These are phyloP conservation scores for Neophaeococcomyces aloes DNA, from an alignment of 2,329 filamentous ascomycete genomes.

Conservation along the genomic window DNA sequence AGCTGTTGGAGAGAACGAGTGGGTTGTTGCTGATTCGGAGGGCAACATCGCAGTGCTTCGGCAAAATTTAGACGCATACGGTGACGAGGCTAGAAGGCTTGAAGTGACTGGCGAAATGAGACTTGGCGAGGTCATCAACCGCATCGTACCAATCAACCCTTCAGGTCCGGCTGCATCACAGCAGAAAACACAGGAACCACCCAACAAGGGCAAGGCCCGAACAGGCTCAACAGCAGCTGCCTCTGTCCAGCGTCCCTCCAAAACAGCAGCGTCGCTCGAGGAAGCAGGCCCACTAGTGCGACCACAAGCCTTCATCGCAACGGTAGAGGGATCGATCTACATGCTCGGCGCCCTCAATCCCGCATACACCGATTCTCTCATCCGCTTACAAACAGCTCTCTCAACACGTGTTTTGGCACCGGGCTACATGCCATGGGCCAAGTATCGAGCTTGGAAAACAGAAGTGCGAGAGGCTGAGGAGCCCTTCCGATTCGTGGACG, in stretches of 20 bases:
- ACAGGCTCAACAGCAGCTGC: constrained; percentile 3
- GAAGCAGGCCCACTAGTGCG: constrained; percentile 52
- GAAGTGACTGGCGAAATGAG: constrained; percentile 70
- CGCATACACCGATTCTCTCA: constrained; percentile 64
- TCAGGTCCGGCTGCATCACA: constrained; percentile 38
- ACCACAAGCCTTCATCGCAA: constrained; percentile 78
- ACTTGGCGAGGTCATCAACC: constrained; percentile 87
- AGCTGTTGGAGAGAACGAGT: constrained; percentile 60
- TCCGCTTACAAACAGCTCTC: constrained; percentile 66
- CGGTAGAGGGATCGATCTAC: constrained; percentile 85
- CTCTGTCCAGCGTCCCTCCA: neutral
- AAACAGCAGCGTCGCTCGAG: neutral
- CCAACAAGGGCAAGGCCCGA: constrained; percentile 8
- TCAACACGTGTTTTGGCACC: constrained; percentile 55
- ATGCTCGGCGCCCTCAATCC: constrained; percentile 67
- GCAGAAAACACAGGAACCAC: neutral
- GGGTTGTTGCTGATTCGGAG: constrained; percentile 74
- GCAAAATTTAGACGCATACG: constrained; percentile 58
- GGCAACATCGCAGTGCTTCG: constrained; percentile 78
- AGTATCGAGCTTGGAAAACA: constrained; percentile 74
- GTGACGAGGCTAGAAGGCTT: constrained; percentile 61
- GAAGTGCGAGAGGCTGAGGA: constrained; percentile 59
- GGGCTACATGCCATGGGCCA: constrained; percentile 64
- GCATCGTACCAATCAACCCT: constrained; percentile 61
- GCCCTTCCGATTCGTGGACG: constrained; percentile 82